Conservation (phyloP, 1,284 basidiomycete genomes). For the Sporisorium graminicola region DNA sequence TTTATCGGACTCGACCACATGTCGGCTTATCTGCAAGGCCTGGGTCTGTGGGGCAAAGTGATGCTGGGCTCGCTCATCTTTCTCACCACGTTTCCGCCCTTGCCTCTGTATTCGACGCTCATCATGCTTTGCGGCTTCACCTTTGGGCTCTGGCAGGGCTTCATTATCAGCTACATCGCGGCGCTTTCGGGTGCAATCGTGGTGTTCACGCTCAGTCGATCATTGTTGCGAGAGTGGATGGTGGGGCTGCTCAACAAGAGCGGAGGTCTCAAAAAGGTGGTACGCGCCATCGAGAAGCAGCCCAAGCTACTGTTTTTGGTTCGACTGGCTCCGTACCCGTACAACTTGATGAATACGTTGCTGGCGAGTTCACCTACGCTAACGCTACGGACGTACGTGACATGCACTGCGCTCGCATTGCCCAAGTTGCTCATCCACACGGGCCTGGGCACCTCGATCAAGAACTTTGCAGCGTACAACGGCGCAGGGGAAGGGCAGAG, state of each 20-base stretch:
- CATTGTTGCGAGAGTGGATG: constrained; percentile 79
- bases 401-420: constrained; percentile 83
- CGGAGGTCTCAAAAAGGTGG: constrained; percentile 72
- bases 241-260: constrained; percentile 77
- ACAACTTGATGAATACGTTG: constrained; percentile 89
- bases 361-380: constrained; percentile 87
- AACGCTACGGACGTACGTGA: constrained; percentile 80
- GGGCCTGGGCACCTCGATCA: constrained; percentile 82
- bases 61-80: constrained; percentile 66
- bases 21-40: constrained; percentile 54
- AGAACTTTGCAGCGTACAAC: constrained; percentile 82
- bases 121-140: constrained; percentile 88
- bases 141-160: constrained; percentile 83
- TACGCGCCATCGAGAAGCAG: constrained; percentile 86
- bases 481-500: constrained; percentile 42
- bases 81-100: constrained; percentile 74
- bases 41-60: constrained; percentile 57
- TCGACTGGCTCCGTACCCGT: constrained; percentile 76
- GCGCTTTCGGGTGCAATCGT: constrained; percentile 82
- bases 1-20: constrained; percentile 64
- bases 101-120: constrained; percentile 87
- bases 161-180: constrained; percentile 84
- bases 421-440: constrained; percentile 89
- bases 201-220: constrained; percentile 82
- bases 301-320: constrained; percentile 86